Conservation (phyloP, 805 yeast species). For the Candida taoyuanica region DNA sequence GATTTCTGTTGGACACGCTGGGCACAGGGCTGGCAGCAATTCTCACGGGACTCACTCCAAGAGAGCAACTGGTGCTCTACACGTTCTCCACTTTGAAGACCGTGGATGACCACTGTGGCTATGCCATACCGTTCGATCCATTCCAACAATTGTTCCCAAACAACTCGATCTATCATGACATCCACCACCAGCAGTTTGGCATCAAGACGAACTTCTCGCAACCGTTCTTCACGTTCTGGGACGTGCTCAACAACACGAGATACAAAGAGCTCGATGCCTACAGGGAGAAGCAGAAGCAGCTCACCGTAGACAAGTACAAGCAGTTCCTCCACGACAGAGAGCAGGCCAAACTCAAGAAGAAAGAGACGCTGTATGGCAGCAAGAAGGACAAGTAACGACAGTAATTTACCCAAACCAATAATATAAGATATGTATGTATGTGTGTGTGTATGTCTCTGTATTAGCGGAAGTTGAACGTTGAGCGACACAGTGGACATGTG, state of each 20-base stretch:
- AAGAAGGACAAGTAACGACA: not conserved
- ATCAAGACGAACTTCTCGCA: conserved; percentile 90
- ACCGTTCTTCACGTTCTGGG: conserved; percentile 97
- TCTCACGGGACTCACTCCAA: conserved; percentile 57
- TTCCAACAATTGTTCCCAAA: conserved; percentile 91
- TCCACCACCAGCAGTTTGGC: conserved; percentile 96
- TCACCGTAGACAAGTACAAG: conserved; percentile 63
- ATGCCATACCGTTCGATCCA: conserved; percentile 84
- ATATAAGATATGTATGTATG: not conserved
- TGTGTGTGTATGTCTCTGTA: not conserved
- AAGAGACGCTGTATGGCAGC: conserved; percentile 16
- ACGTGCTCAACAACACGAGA: conserved; percentile 62
- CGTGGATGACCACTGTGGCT: conserved; percentile 99
- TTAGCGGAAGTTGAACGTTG: conserved; percentile 47
- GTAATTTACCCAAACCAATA: too few species aligned
- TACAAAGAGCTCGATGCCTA: conserved; percentile 65
- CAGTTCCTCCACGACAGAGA: conserved; percentile 45
- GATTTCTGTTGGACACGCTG: conserved; percentile 82
- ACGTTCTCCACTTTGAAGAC: conserved; percentile 93
- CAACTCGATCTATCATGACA: conserved; percentile 93
- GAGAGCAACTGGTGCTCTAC: conserved; percentile 71
- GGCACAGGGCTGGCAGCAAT: conserved; percentile 86
- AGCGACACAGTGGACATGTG: conserved; percentile 93
- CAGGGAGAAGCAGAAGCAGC: conserved; percentile 56
- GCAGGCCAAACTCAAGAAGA: conserved; percentile 26